Evolutionary conservation across 1,139 yeast species (phyloP).

Genomic region (Meyerozyma elateridarum): DNA sequence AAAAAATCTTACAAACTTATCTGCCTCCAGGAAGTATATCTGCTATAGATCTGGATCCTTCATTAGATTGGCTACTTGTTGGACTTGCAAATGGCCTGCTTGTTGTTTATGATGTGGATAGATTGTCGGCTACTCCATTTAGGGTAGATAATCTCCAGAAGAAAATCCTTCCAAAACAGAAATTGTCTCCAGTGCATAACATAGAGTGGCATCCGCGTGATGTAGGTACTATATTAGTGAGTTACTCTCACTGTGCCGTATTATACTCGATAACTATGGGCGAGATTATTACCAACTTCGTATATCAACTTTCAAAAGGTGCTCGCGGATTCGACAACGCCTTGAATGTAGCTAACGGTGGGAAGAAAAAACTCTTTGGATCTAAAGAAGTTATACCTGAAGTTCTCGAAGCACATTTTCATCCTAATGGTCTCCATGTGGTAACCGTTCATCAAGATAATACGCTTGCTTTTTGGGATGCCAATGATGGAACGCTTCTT

Average conservation of each 20-base stretch:
- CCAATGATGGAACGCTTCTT: constrained; percentile 64
- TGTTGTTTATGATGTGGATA: constrained; percentile 77
- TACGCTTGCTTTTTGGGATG: constrained; percentile 89
- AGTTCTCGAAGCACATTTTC: constrained; percentile 66
- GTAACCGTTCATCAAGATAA: constrained; percentile 79
- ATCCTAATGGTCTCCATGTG: constrained; percentile 88
- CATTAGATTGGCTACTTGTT: constrained; percentile 78
- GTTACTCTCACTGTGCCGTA: constrained; percentile 68
- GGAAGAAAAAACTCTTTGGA: constrained; percentile 41
- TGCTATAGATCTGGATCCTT: constrained; percentile 72
- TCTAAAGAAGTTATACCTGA: constrained; percentile 46
- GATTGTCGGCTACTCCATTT: constrained; percentile 62
- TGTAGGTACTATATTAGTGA: constrained; percentile 68
- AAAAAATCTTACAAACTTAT: constrained; percentile 50
- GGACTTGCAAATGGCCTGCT: constrained; percentile 78
- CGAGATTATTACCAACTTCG: constrained; percentile 50
- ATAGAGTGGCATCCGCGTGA: constrained; percentile 88
- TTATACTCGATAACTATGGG: constrained; percentile 63
- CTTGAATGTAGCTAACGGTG: constrained; percentile 31
- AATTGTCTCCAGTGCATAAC: constrained; percentile 56
- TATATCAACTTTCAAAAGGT: constrained; percentile 46
- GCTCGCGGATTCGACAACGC: constrained; percentile 32
- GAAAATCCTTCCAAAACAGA: constrained; percentile 42
- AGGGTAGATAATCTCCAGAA: constrained; percentile 73
- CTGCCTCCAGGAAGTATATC: constrained; percentile 64